phyloP scores from a whole-genome alignment of 306 rosid genomes.

The Mimosa bimucronata region DNA sequence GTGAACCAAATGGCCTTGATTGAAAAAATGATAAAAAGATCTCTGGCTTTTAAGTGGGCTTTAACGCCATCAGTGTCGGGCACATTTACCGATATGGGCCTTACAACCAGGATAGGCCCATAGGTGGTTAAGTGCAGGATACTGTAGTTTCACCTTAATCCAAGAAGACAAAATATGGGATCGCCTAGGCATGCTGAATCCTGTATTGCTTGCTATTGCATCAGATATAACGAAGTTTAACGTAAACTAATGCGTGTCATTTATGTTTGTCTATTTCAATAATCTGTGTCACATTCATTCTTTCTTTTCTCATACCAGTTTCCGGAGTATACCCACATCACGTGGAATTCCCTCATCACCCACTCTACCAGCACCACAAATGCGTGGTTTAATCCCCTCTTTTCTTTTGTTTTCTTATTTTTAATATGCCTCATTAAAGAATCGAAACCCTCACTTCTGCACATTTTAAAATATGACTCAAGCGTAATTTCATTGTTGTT shows the following conservation, averaged over 20 bases:
- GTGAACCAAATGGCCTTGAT: too few relatives aligned
- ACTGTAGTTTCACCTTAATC: too few relatives aligned
- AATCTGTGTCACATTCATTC: neutral
- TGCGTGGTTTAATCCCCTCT: neutral
- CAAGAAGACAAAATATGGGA: neutral
- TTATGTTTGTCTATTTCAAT: neutral
- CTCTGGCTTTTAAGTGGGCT: neutral
- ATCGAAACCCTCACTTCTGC: neutral
- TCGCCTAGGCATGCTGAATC: neutral
- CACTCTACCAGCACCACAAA: neutral
- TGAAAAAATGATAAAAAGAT: neutral
- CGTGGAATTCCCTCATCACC: too few relatives aligned
- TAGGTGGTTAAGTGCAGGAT: neutral
- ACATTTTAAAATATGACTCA: neutral
- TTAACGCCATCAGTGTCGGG: neutral
- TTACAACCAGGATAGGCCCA: neutral
- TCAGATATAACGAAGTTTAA: neutral
- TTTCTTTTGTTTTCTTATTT: neutral
- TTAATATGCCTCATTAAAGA: neutral
- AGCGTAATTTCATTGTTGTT: neutral
- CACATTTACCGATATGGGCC: neutral
- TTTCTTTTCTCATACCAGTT: neutral
- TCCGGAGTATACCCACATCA: neutral
- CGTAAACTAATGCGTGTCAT: neutral
- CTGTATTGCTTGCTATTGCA: neutral